Percentiles rank a stretch among this genome's conserved stretches.
Evolutionary conservation across 345 rosid species (phyloP).

Genomic region (Luvunga scandens): DNA sequence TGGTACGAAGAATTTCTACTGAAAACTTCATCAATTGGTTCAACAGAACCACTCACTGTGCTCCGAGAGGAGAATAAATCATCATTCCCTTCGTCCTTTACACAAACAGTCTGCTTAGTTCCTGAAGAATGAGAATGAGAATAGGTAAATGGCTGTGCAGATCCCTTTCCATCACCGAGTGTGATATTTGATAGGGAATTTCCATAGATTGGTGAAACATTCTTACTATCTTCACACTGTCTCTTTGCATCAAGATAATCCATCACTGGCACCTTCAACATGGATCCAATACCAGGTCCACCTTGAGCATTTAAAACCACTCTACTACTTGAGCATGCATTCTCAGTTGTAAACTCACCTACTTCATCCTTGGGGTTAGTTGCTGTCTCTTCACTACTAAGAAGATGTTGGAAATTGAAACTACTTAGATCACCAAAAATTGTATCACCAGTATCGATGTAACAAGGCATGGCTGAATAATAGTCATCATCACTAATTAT

Average conservation of each 20-base stretch:
- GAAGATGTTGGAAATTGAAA: slow-evolving; percentile 26
- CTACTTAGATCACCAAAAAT: slow-evolving; percentile 25
- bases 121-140: slow-evolving; percentile 24
- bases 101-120: slow-evolving; percentile 16
- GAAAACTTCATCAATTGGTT: slow-evolving; percentile 17
- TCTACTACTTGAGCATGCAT: slow-evolving; percentile 32
- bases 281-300: slow-evolving; percentile 26
- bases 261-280: slow-evolving; percentile 29
- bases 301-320: slow-evolving; percentile 32
- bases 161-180: slow-evolving; percentile 20
- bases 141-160: slow-evolving; percentile 23
- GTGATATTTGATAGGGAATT: slow-evolving; percentile 28
- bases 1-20: slow-evolving; percentile 14
- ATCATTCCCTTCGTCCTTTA: slow-evolving; percentile 30
- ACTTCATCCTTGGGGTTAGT: slow-evolving; percentile 40
- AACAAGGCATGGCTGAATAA: slow-evolving; percentile 29
- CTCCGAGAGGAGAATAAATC: slow-evolving; percentile 25
- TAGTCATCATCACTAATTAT: slow-evolving; percentile 31
- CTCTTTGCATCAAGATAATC: slow-evolving; percentile 35
- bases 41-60: slow-evolving; percentile 28
- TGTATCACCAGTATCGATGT: slow-evolving; percentile 20
- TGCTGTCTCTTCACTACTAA: slow-evolving; percentile 30
- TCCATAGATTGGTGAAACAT: slow-evolving; percentile 27
- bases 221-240: slow-evolving; percentile 27
- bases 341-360: slow-evolving; percentile 37